Percentiles rank a stretch among this genome's conserved stretches.
Evolutionary conservation across 371 early-diverging fungal genomes (phyloP).

Genomic region (Encephalitozoon romaleae): DNA sequence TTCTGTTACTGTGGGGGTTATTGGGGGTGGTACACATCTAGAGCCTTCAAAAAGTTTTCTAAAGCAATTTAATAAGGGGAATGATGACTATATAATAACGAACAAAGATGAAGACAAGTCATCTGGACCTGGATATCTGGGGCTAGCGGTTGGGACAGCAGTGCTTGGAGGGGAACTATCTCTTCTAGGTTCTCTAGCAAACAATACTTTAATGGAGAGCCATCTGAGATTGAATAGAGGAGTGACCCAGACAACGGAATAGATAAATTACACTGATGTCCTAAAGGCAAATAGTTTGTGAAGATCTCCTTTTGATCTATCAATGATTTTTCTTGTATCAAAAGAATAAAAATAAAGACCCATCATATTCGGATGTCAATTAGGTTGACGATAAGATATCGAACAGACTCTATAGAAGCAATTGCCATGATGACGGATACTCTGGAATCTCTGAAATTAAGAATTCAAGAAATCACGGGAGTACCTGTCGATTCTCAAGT

Average conservation of each 20-base stretch:
- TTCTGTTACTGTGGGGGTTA: constrained; percentile 80
- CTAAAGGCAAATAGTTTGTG: background rate
- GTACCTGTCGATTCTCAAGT: constrained; percentile 21
- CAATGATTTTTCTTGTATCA: constrained; percentile 10
- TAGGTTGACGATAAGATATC: constrained; percentile 47
- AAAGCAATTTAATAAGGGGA: constrained; percentile 75
- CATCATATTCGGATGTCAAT: constrained; percentile 22
- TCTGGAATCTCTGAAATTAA: constrained; percentile 47
- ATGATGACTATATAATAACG: constrained; percentile 70
- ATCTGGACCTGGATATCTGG: constrained; percentile 71
- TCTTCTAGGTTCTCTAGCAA: constrained; percentile 63
- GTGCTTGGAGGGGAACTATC: constrained; percentile 92
- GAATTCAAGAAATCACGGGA: constrained; percentile 34
- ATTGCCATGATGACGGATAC: constrained; percentile 35
- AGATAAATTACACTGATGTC: background rate
- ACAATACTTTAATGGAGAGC: constrained; percentile 37
- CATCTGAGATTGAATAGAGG: constrained; percentile 38
- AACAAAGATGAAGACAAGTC: constrained; percentile 62
- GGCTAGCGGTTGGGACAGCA: constrained; percentile 74
- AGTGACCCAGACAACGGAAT: background rate
- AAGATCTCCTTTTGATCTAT: constrained; percentile 24
- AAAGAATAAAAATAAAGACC: constrained; percentile 23
- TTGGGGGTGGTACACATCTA: constrained; percentile 82
- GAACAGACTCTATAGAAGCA: constrained; percentile 35
- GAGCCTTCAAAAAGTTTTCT: constrained; percentile 76